These are phyloP conservation scores for Irpex rosettiformis DNA, from an alignment of 1,284 basidiomycete species.

Conservation along the genomic window DNA sequence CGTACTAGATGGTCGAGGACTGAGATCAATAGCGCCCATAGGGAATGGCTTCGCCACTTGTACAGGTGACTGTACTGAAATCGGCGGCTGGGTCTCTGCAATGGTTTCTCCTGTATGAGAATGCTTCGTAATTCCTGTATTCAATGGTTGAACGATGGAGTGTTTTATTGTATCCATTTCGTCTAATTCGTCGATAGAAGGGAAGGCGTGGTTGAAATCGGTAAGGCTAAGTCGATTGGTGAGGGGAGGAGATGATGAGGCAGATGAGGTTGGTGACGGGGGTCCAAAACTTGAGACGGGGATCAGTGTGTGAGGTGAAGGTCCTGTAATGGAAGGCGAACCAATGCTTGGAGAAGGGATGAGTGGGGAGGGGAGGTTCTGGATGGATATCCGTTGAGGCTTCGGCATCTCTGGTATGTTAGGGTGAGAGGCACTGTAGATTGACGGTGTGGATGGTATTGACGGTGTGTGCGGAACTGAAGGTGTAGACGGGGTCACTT, in stretches of 20 bases:
- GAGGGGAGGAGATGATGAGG: constrained; percentile 35
- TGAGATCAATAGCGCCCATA: constrained; percentile 50
- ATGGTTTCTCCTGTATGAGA: constrained; percentile 10
- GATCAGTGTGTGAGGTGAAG: constrained; percentile 54
- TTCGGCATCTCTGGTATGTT: constrained; percentile 16
- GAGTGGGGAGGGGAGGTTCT: constrained; percentile 26
- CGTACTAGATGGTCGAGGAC: constrained; percentile 66
- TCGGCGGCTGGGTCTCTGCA: constrained; percentile 4
- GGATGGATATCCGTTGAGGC: constrained; percentile 24
- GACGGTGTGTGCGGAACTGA: constrained; percentile 11
- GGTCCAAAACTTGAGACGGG: constrained; percentile 66
- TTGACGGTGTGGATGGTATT: constrained; percentile 15
- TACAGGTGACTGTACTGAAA: constrained; percentile 9
- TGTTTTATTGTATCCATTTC: constrained; percentile 46
- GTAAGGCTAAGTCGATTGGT: constrained; percentile 36
- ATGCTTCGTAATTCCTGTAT: constrained; percentile 14
- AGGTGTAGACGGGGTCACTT: constrained; percentile 17
- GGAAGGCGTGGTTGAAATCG: constrained; percentile 62
- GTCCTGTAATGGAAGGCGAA: constrained; percentile 30
- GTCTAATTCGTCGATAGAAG: constrained; percentile 73
- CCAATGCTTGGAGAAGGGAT: constrained; percentile 25
- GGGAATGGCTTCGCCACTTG: constrained; percentile 38
- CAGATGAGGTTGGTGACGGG: constrained; percentile 64
- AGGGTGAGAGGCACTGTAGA: constrained; percentile 10
- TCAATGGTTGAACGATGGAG: constrained; percentile 33